Percentiles rank a stretch among this genome's conserved stretches.
These are phyloP conservation scores for Aspergillus haitiensis DNA, from an alignment of 495 filamentous ascomycete genomes.

Conservation along the genomic window DNA sequence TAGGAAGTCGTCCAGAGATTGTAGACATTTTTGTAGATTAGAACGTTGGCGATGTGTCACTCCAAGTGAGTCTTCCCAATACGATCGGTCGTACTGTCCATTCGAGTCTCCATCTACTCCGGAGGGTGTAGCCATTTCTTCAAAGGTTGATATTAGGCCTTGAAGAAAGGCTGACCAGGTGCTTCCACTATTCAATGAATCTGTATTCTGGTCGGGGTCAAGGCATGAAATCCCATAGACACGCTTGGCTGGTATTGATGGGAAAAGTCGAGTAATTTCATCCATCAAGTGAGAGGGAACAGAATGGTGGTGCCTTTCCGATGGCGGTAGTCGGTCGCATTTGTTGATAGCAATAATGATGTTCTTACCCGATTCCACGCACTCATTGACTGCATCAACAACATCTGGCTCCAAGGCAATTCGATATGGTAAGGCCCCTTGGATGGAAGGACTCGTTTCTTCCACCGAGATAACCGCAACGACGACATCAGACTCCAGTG, in stretches of 20 bases:
- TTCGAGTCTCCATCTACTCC: conserved; percentile 39
- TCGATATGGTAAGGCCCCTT: conserved; percentile 25
- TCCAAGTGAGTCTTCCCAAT: conserved; percentile 81
- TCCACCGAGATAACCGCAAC: conserved; percentile 77
- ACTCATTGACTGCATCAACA: conserved; percentile 55
- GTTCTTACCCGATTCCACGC: conserved; percentile 55
- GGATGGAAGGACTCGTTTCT: conserved; percentile 18
- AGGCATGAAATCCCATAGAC: conserved; percentile 73
- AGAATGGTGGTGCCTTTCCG: background rate
- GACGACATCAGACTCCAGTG: conserved; percentile 80
- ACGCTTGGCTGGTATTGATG: conserved; percentile 38
- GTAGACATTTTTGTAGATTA: conserved; percentile 70
- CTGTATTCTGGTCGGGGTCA: conserved; percentile 26
- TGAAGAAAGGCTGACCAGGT: conserved; percentile 65
- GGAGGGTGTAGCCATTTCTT: conserved; percentile 65
- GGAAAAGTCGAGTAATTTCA: conserved; percentile 34
- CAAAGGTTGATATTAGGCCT: conserved; percentile 66
- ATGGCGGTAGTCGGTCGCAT: conserved; percentile 56
- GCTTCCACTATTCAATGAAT: conserved; percentile 33
- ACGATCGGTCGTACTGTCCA: conserved; percentile 47
- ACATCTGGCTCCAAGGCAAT: conserved; percentile 59
- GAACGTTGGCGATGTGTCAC: conserved; percentile 87
- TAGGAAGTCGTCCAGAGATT: conserved; percentile 70
- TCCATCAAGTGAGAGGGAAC: conserved; percentile 23
- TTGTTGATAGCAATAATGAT: conserved; percentile 82